Evolutionary conservation across 2,329 filamentous ascomycete genomes (phyloP), one percentile per base, ranked within the genome.

Genomic region (Dothistroma pini): DNA sequence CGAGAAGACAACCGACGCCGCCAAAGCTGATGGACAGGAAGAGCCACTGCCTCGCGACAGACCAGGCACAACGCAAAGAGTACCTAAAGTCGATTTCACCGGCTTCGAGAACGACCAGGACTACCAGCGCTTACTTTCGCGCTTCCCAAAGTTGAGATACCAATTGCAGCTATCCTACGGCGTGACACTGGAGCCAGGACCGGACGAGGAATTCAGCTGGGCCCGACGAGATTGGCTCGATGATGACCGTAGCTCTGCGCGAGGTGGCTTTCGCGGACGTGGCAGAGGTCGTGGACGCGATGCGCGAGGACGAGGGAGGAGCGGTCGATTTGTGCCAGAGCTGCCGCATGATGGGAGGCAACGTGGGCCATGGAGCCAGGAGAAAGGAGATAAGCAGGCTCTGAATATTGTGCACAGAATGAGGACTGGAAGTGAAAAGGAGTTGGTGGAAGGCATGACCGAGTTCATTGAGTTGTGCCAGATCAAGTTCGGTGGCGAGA

Each of bases 381-480:
- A 73, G 51, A 75, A 75, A 59, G 74, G 73, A 8, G 72, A 76
- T 47, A 69, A 70, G 50, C 72, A 75, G 54, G 74, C 69, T 1
- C 56, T 70, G 50, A 63, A 66, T 21, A 55, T 70, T 35, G 61
- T 75, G 9, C 67, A 63, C 49, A 69, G 64, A 49, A 68, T 73
- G 68, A 68, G 71, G 49, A 59, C 71, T 7, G 72, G 69, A 19
- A 66, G 64, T 19, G 68, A 68, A 6, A 72, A 70, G 1, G 69
- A 71, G 16, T 70, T 73, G 58, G 70, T 74, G 31, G 75, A 77
- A 35, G 77, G 73, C 1, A 71, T 81, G 68, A 67, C 64, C 5
- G 76, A 79, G 52, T 80, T 80, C 66, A 73, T 75, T 19, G 74
- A 77, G 59, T 60, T 81, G 57, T 74, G 81, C 57, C 75, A 72